Conservation (phyloP, 768 basidiomycete genomes). For the Mycena metata region DNA sequence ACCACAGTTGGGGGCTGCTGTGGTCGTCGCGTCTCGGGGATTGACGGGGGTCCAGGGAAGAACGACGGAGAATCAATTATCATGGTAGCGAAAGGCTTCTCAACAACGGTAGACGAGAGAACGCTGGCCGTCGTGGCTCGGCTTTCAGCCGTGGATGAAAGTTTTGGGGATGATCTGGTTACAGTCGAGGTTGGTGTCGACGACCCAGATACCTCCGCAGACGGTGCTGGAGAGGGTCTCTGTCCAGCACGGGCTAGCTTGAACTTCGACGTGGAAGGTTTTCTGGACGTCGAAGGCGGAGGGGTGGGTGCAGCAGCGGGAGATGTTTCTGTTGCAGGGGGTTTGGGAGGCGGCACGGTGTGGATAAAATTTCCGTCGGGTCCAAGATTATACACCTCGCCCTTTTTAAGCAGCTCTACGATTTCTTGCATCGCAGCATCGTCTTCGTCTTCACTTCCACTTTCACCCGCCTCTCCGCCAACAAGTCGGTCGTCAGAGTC, state of each 20-base stretch:
- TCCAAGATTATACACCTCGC: constrained; percentile 67
- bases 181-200: constrained; percentile 46
- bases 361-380: constrained; percentile 56
- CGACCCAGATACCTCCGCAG: constrained; percentile 35
- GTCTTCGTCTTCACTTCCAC: constrained; percentile 69
- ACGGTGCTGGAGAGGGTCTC: not conserved
- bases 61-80: constrained; percentile 58
- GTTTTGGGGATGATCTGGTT: constrained; percentile 54
- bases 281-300: constrained; percentile 47
- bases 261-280: constrained; percentile 63
- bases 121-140: constrained; percentile 17
- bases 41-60: constrained; percentile 52
- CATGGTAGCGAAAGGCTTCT: constrained; percentile 44
- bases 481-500: constrained; percentile 63
- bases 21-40: constrained; percentile 42
- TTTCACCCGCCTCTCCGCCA: constrained; percentile 65
- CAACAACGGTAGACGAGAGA: constrained; percentile 31
- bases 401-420: constrained; percentile 63
- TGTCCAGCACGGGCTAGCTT: constrained; percentile 54
- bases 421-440: constrained; percentile 61
- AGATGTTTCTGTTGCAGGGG: constrained; percentile 22
- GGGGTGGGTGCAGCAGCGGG: constrained; percentile 11
- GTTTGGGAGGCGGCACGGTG: constrained; percentile 38
- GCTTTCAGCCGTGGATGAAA: constrained; percentile 23
- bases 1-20: constrained; percentile 33